These are phyloP conservation scores for Adenanthera pavonina DNA, from an alignment of 306 rosid species.

Conservation along the genomic window DNA sequence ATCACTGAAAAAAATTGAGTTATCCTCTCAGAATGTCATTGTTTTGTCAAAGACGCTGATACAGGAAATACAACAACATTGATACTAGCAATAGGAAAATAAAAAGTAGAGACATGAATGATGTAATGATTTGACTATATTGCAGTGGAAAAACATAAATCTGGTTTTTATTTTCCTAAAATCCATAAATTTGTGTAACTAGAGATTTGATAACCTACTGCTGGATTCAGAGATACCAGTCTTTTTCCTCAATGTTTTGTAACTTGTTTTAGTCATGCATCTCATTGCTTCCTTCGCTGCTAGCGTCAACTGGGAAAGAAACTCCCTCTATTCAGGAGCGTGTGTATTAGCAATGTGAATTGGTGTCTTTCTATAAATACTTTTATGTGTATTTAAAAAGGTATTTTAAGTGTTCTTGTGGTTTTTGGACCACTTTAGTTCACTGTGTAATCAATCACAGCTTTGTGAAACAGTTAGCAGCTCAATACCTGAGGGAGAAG, in stretches of 20 bases:
- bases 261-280: neutral
- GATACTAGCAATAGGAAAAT: neutral
- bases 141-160: neutral
- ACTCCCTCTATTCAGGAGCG: neutral
- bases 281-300: neutral
- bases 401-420: constrained; percentile 12
- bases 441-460: constrained; percentile 19
- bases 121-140: neutral
- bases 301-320: neutral
- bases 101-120: neutral
- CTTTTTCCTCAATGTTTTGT: constrained; percentile 15
- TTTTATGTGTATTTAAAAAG: neutral
- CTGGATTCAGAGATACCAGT: neutral
- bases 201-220: neutral
- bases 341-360: constrained; percentile 9
- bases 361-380: constrained; percentile 17
- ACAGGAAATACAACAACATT: neutral
- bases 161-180: neutral
- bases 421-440: constrained; percentile 7
- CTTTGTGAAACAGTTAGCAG: constrained; percentile 78
- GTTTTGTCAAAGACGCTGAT: neutral
- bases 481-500: constrained; percentile 86
- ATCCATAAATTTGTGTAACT: neutral
- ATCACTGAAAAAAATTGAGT: neutral
- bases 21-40: neutral